Evolutionary conservation across 2,329 filamentous ascomycete species (phyloP).

Genomic region (Pyricularia pennisetigena): DNA sequence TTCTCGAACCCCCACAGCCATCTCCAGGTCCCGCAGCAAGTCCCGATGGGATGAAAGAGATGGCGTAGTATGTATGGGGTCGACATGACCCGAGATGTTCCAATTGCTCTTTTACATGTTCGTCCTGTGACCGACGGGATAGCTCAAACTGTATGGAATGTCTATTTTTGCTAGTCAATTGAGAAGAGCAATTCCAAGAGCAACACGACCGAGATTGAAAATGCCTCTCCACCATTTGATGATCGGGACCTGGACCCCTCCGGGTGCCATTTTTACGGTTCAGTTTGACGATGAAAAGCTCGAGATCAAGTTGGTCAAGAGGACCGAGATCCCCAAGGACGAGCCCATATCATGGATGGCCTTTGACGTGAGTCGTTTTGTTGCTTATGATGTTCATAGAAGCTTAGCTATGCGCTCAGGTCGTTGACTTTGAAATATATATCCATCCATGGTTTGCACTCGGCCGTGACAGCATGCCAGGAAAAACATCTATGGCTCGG

Average conservation of each 20-base stretch:
- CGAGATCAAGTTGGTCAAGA: conserved; percentile 65
- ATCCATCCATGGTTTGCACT: not conserved
- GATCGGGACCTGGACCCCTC: conserved; percentile 86
- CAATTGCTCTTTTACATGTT: not conserved
- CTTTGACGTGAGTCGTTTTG: conserved; percentile 55
- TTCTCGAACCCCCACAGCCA: not conserved
- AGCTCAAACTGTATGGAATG: not conserved
- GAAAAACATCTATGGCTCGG: conserved; percentile 79
- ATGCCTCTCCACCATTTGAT: conserved; percentile 64
- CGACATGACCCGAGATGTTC: not conserved
- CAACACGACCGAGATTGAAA: not conserved
- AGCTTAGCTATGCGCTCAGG: too few species aligned
- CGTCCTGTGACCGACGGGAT: not conserved
- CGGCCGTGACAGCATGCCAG: conserved; percentile 53
- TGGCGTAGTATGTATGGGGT: not conserved
- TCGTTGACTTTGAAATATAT: not conserved
- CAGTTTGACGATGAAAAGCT: conserved; percentile 76
- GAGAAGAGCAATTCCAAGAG: not conserved
- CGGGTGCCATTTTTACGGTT: conserved; percentile 83
- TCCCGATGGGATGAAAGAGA: not conserved
- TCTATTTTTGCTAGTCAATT: not conserved
- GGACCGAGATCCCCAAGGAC: conserved; percentile 69
- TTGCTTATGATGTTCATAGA: not conserved
- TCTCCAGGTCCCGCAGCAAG: not conserved
- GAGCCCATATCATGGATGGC: conserved; percentile 94